Percentiles rank a stretch among this genome's conserved stretches.
Evolutionary conservation across 192 early-diverging fungal genomes (phyloP).

Genomic region (Gigaspora rosea): DNA sequence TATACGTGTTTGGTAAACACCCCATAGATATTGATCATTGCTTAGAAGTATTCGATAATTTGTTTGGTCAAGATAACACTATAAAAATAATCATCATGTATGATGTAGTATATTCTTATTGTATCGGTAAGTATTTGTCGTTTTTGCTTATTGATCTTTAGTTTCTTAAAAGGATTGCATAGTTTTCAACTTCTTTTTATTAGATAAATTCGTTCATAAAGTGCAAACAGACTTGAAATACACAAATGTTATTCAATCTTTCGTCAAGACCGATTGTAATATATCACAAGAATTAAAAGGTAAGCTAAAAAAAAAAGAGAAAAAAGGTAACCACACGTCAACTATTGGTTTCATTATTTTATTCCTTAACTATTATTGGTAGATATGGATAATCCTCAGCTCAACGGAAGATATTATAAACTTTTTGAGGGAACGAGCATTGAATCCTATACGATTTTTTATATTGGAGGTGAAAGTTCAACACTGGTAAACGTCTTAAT

Average conservation of each 20-base stretch:
- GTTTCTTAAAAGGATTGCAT: no score
- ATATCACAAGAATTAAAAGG: no score
- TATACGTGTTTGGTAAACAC: slow-evolving; percentile 84
- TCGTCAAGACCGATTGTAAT: no score
- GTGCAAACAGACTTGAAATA: no score
- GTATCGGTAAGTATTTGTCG: slow-evolving; percentile 38
- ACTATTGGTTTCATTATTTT: no score
- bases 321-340: no score
- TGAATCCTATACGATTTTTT: slow-evolving; percentile 75
- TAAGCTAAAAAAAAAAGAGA: no score
- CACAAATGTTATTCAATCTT: no score
- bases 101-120: slow-evolving; percentile 75
- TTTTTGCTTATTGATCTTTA: no score
- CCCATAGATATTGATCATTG: slow-evolving; percentile 67
- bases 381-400: neutral
- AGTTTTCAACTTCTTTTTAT: no score
- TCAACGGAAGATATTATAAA: slow-evolving; percentile 52
- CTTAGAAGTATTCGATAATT: slow-evolving; percentile 44
- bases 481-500: slow-evolving; percentile 88
- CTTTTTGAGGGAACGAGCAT: slow-evolving; percentile 51
- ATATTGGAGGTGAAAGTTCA: slow-evolving; percentile 79
- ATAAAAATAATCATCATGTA: slow-evolving; percentile 66
- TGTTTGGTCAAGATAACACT: slow-evolving; percentile 43
- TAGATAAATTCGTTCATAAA: no score
- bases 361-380: no score